Percentiles rank a stretch among this genome's conserved stretches.
Evolutionary conservation across 2,329 filamentous ascomycete genomes (phyloP).

Genomic region (Exophiala sp.): DNA sequence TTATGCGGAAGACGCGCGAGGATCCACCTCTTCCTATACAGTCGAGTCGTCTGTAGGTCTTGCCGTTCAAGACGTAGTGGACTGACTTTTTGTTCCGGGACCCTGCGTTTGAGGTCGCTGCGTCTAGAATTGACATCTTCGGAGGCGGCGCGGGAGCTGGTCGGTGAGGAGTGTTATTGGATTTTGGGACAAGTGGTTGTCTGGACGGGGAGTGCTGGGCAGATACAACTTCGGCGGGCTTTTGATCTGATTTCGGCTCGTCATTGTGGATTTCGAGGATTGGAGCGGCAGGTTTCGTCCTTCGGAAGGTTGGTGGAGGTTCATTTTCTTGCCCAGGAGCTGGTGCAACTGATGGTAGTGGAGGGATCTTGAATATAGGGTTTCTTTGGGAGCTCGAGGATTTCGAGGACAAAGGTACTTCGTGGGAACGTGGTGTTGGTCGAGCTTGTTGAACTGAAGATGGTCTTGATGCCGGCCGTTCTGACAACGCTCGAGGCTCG

Average conservation of each 20-base stretch:
- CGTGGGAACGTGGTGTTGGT: conserved; percentile 39
- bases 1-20: conserved; percentile 91
- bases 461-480: conserved; percentile 20
- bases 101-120: conserved; percentile 78
- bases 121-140: conserved; percentile 95
- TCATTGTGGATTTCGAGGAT: conserved; percentile 57
- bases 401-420: conserved; percentile 40
- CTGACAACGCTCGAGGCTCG: conserved; percentile 20
- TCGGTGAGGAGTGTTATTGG: conserved; percentile 70
- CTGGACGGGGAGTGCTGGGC: conserved; percentile 41
- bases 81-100: conserved; percentile 73
- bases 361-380: conserved; percentile 58
- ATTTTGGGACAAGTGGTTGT: conserved; percentile 51
- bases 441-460: conserved; percentile 31
- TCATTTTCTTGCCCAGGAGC: conserved; percentile 82
- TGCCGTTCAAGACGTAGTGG: conserved; percentile 85
- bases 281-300: conserved; percentile 54
- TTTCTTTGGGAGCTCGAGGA: conserved; percentile 43
- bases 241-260: conserved; percentile 32
- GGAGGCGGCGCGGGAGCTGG: conserved; percentile 75
- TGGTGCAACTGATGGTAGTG: conserved; percentile 57
- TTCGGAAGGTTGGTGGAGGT: conserved; percentile 65
- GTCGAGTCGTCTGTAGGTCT: conserved; percentile 83
- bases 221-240: conserved; percentile 43
- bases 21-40: conserved; percentile 89